Base-by-base conservation (phyloP, 2,329 filamentous ascomycete species). In the Diplodia mutila region DNA sequence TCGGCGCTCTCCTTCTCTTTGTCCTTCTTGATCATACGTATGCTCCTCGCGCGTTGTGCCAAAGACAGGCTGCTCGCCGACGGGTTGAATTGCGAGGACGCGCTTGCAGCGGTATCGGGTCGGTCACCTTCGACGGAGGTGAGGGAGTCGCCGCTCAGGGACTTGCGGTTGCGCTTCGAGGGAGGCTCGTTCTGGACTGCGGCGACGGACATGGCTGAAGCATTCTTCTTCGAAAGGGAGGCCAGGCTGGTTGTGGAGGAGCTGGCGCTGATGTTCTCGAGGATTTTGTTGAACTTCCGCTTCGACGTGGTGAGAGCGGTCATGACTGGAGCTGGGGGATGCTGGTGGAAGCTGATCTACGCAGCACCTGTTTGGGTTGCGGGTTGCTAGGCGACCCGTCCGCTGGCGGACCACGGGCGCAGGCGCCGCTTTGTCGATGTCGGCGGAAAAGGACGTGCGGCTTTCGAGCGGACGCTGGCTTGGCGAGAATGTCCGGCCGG, bases 241-340 rank as follows among this genome's bases (percentile, higher is more conserved):
- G 73, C 73, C 49, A 80, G 73, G 27, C 75, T 77, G 69, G 75
- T 74, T 53, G 77, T 73, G 21, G 80, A 86, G 73, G 86, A 86
- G 72, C 71, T 87, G 83, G 80, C 80, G 69, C 80, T 75, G 69
- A 86, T 79, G 72, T 82, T 81, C 75, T 93, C 90, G 32, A 94
- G 83, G 18, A 93, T 84, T 73, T 86, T 86, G 79, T 93, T 91
- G 82, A 94, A 93, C 79, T 94, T 94, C 73, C 91, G 86, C 81
- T 94, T 94, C n/a, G 90, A 92, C 27, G 90, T 87, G 75, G 91
- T 91, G 83, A 93, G 91, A 54, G 80, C 81, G 12, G 76, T 73
- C 78, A 79, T 80, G 34, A 21, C 69, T 53, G 55, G 39, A 25
- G 29, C 46, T 67, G 29, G 27, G 61, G 53, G 53, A 51, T 27